These are phyloP conservation scores for Trichophyton benhamiae DNA, from an alignment of 2,329 filamentous ascomycete species.

Conservation along the genomic window DNA sequence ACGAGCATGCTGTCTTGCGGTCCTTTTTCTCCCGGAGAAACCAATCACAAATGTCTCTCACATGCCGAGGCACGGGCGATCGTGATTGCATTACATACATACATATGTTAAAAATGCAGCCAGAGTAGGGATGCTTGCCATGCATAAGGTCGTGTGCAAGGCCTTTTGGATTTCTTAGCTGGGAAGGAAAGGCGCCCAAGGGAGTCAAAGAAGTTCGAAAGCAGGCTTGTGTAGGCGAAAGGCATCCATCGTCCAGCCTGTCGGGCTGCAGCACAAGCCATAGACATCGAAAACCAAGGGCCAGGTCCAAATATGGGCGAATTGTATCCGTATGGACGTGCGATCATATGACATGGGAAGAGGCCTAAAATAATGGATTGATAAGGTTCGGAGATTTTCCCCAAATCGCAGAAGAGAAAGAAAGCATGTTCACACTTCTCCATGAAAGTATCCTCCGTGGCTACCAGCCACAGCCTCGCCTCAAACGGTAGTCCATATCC, in stretches of 20 bases:
- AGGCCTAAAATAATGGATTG: background rate
- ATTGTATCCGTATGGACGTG: background rate
- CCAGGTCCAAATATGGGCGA: background rate
- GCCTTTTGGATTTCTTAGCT: background rate
- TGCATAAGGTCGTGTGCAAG: background rate
- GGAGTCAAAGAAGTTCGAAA: background rate
- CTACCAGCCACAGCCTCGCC: background rate
- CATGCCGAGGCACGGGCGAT: background rate
- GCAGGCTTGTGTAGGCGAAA: background rate
- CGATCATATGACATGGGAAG: background rate
- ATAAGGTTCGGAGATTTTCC: constrained; percentile 4
- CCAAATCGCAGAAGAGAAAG: background rate
- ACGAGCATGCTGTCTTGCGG: background rate
- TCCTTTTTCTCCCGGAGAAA: background rate
- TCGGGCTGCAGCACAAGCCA: background rate
- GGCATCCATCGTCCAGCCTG: background rate
- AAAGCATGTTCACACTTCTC: background rate
- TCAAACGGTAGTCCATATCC: background rate
- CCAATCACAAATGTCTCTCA: background rate
- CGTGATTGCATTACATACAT: background rate
- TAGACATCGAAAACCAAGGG: background rate
- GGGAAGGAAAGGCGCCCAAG: background rate
- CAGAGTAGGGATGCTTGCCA: background rate
- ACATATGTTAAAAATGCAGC: background rate
- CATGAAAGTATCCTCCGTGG: constrained; percentile 1